Conservation (phyloP, 208 protist genomes). For the Wallacemonas collosoma region DNA sequence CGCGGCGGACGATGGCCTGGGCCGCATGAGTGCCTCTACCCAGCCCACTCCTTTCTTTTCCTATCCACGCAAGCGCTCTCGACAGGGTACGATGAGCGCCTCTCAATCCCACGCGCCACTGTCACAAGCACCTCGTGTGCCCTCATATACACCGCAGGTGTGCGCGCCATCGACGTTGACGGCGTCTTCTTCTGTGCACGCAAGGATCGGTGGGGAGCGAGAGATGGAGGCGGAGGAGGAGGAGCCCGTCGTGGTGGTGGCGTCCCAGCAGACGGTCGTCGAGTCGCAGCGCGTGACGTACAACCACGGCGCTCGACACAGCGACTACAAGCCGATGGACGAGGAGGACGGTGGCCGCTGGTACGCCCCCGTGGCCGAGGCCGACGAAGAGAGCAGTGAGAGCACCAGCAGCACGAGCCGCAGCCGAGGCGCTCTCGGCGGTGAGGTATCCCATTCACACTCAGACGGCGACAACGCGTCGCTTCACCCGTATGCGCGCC, state of each 20-base stretch:
- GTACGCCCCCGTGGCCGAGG: background rate
- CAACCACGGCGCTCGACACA: background rate
- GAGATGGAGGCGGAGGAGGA: background rate
- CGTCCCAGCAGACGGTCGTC: conserved; percentile 2
- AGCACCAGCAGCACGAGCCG: background rate
- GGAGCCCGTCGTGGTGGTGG: conserved; percentile 11
- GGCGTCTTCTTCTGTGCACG: too few species aligned
- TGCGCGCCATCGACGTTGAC: too few species aligned
- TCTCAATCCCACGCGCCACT: background rate
- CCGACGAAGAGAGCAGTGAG: background rate
- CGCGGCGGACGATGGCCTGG: conserved; percentile 4
- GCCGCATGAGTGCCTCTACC: conserved; percentile 5
- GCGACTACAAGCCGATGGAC: conserved; percentile 1
- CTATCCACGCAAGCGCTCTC: background rate
- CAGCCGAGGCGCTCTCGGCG: background rate
- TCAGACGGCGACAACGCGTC: conserved; percentile 7
- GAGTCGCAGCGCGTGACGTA: conserved; percentile 15
- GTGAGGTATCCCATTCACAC: background rate
- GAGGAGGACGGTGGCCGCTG: background rate
- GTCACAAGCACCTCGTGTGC: too few species aligned
- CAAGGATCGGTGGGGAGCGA: too few species aligned
- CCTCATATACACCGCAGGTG: too few species aligned
- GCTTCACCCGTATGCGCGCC: conserved; percentile 5
- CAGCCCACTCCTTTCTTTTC: background rate
- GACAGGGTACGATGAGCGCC: background rate